Evolutionary conservation across 1,139 yeast genomes (phyloP).

Genomic region (Candida pseudoviswanathii): DNA sequence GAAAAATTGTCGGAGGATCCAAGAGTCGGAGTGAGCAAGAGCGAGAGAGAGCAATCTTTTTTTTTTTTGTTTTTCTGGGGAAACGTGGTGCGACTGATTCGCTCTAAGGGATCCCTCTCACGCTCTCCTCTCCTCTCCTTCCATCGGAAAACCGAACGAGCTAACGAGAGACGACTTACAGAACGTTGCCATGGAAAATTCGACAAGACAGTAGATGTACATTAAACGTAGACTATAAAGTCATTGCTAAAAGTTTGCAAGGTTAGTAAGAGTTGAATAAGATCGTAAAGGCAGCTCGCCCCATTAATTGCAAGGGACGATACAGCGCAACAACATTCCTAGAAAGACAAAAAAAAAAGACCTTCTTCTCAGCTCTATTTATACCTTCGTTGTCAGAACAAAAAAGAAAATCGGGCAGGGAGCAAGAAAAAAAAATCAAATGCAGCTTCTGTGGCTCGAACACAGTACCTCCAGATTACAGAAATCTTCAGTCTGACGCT

Average conservation of each 20-base stretch:
- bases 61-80: conserved; percentile 1
- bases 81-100: not conserved
- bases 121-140: too few relatives aligned
- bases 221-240: too few relatives aligned
- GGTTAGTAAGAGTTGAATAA: too few relatives aligned
- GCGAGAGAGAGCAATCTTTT: not conserved
- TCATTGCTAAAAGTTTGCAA: too few relatives aligned
- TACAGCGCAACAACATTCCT: too few relatives aligned
- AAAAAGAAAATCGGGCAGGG: conserved; percentile 3
- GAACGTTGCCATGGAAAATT: too few relatives aligned
- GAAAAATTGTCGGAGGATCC: not conserved
- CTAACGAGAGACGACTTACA: not conserved
- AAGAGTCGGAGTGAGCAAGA: not conserved
- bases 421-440: conserved; percentile 2
- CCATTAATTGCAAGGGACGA: too few relatives aligned
- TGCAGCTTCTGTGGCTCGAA: not conserved
- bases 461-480: not conserved
- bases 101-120: not conserved
- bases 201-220: too few relatives aligned
- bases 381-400: not conserved
- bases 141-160: not conserved
- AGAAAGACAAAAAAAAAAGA: too few relatives aligned
- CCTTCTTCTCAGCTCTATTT: too few relatives aligned
- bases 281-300: too few relatives aligned
- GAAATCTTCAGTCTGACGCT: conserved; percentile 55